Percentiles rank a stretch among this genome's conserved stretches.
phyloP scores from a whole-genome alignment of 2,329 filamentous ascomycete genomes.

The Cordyceps militaris region DNA sequence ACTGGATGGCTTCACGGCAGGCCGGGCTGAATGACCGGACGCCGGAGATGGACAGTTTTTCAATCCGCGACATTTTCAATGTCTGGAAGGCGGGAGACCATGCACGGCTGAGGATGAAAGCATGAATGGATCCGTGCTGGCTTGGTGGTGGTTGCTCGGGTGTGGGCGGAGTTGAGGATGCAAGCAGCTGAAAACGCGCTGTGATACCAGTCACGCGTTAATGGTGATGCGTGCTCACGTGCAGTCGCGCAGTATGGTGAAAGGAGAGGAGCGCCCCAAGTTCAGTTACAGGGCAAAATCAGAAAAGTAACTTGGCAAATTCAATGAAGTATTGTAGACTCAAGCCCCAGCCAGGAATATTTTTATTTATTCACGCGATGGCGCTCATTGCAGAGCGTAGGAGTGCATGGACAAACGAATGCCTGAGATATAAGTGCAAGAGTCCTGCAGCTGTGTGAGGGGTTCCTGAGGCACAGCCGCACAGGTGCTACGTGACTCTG shows the following conservation, averaged over 20 bases:
- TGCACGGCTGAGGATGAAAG: background rate
- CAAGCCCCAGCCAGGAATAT: background rate
- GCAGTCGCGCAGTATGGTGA: background rate
- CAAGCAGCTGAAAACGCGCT: conserved; percentile 4
- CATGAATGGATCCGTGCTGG: background rate
- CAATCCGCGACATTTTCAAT: conserved; percentile 66
- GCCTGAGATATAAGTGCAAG: background rate
- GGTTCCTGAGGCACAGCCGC: background rate
- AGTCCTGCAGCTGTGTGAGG: background rate
- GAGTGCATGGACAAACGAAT: background rate
- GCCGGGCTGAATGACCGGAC: conserved; percentile 77
- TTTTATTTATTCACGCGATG: background rate
- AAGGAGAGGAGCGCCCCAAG: background rate
- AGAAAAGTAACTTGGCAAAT: background rate
- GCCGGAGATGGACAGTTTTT: conserved; percentile 80
- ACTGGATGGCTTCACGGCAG: conserved; percentile 71
- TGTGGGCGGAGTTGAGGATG: conserved; percentile 4
- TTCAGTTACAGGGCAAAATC: background rate
- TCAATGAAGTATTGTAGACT: background rate
- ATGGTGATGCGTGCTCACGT: conserved; percentile 19
- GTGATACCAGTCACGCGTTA: conserved; percentile 15
- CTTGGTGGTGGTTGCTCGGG: background rate
- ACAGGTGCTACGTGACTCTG: too few relatives aligned
- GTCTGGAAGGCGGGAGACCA: background rate
- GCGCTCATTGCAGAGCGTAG: background rate